phyloP scores from a whole-genome alignment of 169 alveolate genomes.

The Plasmodium relictum region DNA sequence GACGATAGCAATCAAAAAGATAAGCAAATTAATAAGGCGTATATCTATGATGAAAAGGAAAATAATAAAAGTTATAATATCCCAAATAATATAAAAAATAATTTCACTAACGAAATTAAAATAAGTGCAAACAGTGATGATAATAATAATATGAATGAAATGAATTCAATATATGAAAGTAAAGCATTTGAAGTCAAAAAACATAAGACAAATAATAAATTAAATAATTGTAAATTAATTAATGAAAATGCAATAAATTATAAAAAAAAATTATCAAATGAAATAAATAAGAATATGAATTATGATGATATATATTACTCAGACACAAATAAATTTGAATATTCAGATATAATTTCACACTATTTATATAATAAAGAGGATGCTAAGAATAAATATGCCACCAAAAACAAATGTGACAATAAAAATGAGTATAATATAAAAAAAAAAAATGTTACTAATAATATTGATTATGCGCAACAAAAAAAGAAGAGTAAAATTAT shows the following conservation, averaged over 20 bases:
- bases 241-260: no score
- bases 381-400: not conserved
- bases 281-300: no score
- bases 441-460: not conserved
- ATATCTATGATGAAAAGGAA: no score
- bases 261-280: no score
- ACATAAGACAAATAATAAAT: no score
- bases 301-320: not conserved
- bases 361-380: not conserved
- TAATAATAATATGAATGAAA: conserved; percentile 2
- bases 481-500: conserved; percentile 8
- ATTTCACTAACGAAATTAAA: no score
- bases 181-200: not conserved
- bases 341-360: conserved; percentile 30
- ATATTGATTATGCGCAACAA: not conserved
- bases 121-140: no score
- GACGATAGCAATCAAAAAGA: no score
- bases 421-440: not conserved
- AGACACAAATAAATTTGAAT: conserved; percentile 12
- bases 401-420: not conserved
- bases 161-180: not conserved
- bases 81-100: no score
- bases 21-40: no score
- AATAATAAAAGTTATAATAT: no score
- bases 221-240: no score